Evolutionary conservation across 139 green algal genomes (phyloP).

Genomic region (Haematococcus lacustris): DNA sequence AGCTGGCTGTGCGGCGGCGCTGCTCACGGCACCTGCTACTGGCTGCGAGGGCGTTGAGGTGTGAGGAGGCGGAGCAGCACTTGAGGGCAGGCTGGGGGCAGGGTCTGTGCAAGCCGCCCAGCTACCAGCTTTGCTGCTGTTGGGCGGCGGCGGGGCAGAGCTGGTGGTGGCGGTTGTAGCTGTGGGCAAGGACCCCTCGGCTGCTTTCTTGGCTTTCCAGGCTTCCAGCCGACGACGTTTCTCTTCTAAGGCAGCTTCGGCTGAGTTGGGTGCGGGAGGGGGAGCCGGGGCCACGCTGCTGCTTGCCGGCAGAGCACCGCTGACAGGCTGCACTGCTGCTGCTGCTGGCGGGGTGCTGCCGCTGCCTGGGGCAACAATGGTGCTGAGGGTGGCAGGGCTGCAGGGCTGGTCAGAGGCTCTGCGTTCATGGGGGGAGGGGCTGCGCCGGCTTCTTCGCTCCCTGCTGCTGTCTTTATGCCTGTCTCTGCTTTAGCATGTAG

Average conservation of each 20-base stretch:
- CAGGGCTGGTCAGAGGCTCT: background rate
- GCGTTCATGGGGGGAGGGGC: background rate
- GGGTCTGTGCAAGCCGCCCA: background rate
- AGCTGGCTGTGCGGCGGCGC: too few species aligned
- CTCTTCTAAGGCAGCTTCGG: constrained; percentile 3
- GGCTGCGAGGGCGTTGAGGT: too few species aligned
- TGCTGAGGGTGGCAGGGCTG: too few species aligned
- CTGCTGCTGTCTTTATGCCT: background rate
- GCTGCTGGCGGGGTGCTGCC: background rate
- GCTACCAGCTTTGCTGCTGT: background rate
- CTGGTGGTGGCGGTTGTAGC: background rate
- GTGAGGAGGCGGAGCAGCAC: too few species aligned
- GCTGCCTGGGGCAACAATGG: background rate
- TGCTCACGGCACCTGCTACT: too few species aligned
- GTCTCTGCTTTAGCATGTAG: background rate
- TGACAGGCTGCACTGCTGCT: background rate
- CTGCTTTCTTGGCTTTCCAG: constrained; percentile 23
- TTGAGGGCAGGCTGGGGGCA: background rate
- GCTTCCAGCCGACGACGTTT: constrained; percentile 26
- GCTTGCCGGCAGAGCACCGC: background rate
- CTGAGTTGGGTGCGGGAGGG: background rate
- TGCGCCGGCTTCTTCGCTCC: background rate
- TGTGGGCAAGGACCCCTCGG: background rate
- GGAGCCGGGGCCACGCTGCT: background rate
- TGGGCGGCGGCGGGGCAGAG: background rate